Percentiles rank a stretch among this genome's conserved stretches.
Evolutionary conservation across 108 stramenopile species (phyloP).

Genomic region (Licmophora abbreviata): DNA sequence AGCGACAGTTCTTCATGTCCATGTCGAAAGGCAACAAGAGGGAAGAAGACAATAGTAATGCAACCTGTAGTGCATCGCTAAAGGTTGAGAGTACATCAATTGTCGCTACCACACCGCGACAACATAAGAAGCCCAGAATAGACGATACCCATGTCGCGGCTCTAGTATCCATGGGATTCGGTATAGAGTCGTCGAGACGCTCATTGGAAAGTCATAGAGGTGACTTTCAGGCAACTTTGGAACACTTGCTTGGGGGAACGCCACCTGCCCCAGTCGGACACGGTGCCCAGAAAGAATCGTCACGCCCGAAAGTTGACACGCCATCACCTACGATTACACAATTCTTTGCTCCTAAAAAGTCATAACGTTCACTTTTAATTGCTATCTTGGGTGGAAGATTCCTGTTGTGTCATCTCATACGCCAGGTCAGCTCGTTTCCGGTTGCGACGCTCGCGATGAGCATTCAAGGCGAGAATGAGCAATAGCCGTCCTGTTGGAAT

Average conservation of each 20-base stretch:
- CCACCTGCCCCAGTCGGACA: not conserved
- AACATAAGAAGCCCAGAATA: too few species aligned
- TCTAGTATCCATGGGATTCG: slow-evolving; percentile 18
- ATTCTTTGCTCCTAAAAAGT: not conserved
- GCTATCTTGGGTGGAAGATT: too few species aligned
- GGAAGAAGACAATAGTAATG: not conserved
- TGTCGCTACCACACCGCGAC: too few species aligned
- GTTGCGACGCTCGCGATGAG: not conserved
- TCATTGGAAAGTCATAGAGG: not conserved
- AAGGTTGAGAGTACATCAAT: too few species aligned
- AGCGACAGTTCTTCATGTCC: slow-evolving; percentile 37
- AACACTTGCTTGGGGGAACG: not conserved
- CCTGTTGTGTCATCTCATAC: not conserved
- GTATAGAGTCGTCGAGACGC: not conserved
- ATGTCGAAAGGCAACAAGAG: slow-evolving; percentile 12
- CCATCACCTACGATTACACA: not conserved
- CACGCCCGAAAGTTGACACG: not conserved
- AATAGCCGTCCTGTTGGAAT: slow-evolving; percentile 39
- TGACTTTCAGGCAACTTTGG: not conserved
- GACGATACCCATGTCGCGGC: too few species aligned
- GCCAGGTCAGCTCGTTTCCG: slow-evolving; percentile 6
- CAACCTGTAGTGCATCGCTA: not conserved
- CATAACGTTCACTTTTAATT: too few species aligned
- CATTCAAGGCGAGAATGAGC: slow-evolving; percentile 18
- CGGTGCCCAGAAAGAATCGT: not conserved